Conservation (phyloP, 2,329 filamentous ascomycete species). For the Arachnopeziza araneosa region DNA sequence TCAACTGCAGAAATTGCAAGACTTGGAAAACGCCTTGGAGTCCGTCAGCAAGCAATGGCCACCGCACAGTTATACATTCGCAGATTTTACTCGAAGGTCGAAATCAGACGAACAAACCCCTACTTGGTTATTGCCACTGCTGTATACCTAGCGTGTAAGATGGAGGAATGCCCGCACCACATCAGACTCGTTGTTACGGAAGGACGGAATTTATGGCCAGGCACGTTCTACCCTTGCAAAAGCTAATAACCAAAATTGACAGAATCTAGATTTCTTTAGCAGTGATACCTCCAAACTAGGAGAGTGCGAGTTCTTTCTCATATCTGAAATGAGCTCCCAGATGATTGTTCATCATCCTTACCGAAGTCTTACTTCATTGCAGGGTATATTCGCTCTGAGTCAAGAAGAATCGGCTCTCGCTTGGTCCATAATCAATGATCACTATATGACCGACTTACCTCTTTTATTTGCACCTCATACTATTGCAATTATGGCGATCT, state of each 20-base stretch:
- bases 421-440: slow-evolving; percentile 68
- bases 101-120: slow-evolving; percentile 87
- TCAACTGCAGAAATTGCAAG: slow-evolving; percentile 64
- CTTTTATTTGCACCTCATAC: slow-evolving; percentile 64
- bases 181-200: slow-evolving; percentile 87
- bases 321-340: slow-evolving; percentile 69
- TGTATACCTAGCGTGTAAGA: slow-evolving; percentile 93
- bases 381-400: slow-evolving; percentile 51
- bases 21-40: slow-evolving; percentile 74
- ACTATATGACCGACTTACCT: slow-evolving; percentile 65
- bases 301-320: slow-evolving; percentile 70
- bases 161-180: slow-evolving; percentile 95
- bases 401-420: slow-evolving; percentile 60
- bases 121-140: slow-evolving; percentile 91
- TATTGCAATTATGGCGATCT: slow-evolving; percentile 64
- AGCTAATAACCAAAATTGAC: neutral
- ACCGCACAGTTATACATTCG: slow-evolving; percentile 94
- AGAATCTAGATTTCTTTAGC: slow-evolving; percentile 48
- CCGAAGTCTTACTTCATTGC: slow-evolving; percentile 58
- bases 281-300: slow-evolving; percentile 64
- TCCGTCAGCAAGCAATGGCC: slow-evolving; percentile 87
- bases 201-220: slow-evolving; percentile 77
- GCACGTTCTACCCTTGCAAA: slow-evolving; percentile 34
- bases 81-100: slow-evolving; percentile 85
- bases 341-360: slow-evolving; percentile 72